These are phyloP conservation scores for Penium margaritaceum DNA, from an alignment of 139 green algal species.

Conservation along the genomic window DNA sequence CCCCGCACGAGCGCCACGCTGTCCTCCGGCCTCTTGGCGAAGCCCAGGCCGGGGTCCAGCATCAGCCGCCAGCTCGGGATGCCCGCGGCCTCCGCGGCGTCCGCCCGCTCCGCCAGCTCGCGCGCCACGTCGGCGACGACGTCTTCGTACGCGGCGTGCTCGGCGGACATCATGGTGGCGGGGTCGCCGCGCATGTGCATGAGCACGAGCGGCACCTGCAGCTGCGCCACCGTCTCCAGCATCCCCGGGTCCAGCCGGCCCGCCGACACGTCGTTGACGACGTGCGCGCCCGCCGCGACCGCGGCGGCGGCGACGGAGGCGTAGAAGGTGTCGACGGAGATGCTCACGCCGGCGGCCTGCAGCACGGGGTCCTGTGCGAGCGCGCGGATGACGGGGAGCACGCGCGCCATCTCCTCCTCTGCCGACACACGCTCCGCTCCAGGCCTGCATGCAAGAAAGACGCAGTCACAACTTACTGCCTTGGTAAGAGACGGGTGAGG, in stretches of 20 bases:
- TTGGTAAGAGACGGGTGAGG: too few species aligned
- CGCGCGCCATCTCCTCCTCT: conserved; percentile 66
- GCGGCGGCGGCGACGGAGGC: conserved; percentile 53
- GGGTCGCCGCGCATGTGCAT: conserved; percentile 92
- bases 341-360: conserved; percentile 25
- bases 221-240: conserved; percentile 61
- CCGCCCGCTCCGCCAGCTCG: conserved; percentile 17
- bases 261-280: conserved; percentile 93
- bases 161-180: conserved; percentile 63
- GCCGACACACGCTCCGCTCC: conserved; percentile 15
- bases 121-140: conserved; percentile 21
- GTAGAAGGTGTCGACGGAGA: conserved; percentile 88
- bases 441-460: too few species aligned
- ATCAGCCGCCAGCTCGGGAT: conserved; percentile 40
- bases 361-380: conserved; percentile 33
- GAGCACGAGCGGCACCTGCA: conserved; percentile 80
- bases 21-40: conserved; percentile 31
- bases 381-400: conserved; percentile 73
- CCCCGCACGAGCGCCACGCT: conserved; percentile 28
- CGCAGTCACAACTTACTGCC: too few species aligned
- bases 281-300: conserved; percentile 54
- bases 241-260: conserved; percentile 71
- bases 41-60: conserved; percentile 45
- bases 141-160: conserved; percentile 25
- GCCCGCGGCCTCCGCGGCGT: conserved; percentile 24